Evolutionary conservation across 495 filamentous ascomycete genomes (phyloP), one percentile per base, ranked within the genome.

Genomic region (Tuber indicum): DNA sequence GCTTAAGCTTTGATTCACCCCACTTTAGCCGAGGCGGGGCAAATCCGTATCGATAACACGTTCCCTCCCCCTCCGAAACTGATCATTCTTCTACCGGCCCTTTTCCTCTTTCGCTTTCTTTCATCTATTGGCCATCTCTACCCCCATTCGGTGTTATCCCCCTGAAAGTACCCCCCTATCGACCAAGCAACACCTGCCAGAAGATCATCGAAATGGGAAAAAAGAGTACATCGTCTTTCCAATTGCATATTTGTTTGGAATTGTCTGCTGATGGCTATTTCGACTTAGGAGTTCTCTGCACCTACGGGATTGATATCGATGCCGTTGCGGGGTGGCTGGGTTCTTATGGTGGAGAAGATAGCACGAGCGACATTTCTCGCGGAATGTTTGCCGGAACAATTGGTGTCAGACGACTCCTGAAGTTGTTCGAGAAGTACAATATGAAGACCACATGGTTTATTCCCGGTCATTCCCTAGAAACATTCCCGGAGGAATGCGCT

Each of bases 391-490:
- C 92, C 45, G 92, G 91, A 46, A 92, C 91, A 10, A 86, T 92
- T 49, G 92, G 92, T 45, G 91, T 91, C 1, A 87, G 88, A 16
- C 89, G 92, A 14, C 85, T 95, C 3, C 87, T 95, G 14, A 93
- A 92, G 77, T 84, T 95, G 3, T 92, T 94, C 83, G 87, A 90
- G 12, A 93, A 92, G 83, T 91, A 93, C 87, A 89, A 90, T 75
- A 95, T 95, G 86, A 94, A 92, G 84, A 88, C 91, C 19, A 92
- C 92, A 10, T 94, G 91, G 90, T 94, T 95, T 84, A 93, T 95
- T 76, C 92, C 92, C 0, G 92, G 92, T 0, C 92, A 95, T 84
- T 91, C 89, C 0, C 88, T 95, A 23, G 92, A 95, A 77, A 93
- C 80, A 0, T 94, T 94, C 81, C 92, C 92, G 0, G 91, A 92